A percentile compares a stretch with the other conserved stretches of the same genome.
Evolutionary conservation across 2,329 filamentous ascomycete genomes (phyloP).

Genomic region (Tympanopsis confertula): DNA sequence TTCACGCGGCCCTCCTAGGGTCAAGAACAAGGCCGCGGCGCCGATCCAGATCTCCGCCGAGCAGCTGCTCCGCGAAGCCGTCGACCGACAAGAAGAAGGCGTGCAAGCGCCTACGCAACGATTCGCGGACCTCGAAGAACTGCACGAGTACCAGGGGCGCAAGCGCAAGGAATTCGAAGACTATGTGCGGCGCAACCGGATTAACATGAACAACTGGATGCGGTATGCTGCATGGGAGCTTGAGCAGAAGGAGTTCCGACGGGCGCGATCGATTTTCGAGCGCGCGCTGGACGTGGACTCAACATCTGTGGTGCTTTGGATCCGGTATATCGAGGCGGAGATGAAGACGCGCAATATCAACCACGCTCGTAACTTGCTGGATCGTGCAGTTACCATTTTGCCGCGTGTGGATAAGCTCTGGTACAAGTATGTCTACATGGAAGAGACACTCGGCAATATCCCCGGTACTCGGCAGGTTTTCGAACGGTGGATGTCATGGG

Average conservation of each 20-base stretch:
- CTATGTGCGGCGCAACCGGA: slow-evolving; percentile 86
- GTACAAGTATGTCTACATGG: slow-evolving; percentile 99
- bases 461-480: slow-evolving; percentile 87
- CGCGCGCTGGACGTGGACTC: slow-evolving; percentile 84
- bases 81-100: slow-evolving; percentile 83
- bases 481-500: slow-evolving; percentile 97
- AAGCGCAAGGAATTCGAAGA: slow-evolving; percentile 96
- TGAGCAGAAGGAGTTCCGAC: slow-evolving; percentile 91
- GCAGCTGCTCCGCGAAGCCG: slow-evolving; percentile 91
- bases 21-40: slow-evolving; percentile 97
- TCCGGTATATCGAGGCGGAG: slow-evolving; percentile 88
- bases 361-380: slow-evolving; percentile 85
- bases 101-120: slow-evolving; percentile 86
- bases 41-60: slow-evolving; percentile 88
- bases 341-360: slow-evolving; percentile 95
- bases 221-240: slow-evolving; percentile 95
- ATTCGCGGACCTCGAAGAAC: slow-evolving; percentile 91
- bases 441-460: slow-evolving; percentile 92
- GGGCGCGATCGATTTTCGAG: slow-evolving; percentile 88
- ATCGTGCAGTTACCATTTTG: slow-evolving; percentile 84
- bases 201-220: slow-evolving; percentile 99
- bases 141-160: slow-evolving; percentile 91
- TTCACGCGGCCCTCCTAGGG: slow-evolving; percentile 79
- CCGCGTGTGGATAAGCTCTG: slow-evolving; percentile 91
- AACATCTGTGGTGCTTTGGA: slow-evolving; percentile 78